Conservation (phyloP, 1,139 yeast genomes). For the Yamadazyma pseudoaaseri region DNA sequence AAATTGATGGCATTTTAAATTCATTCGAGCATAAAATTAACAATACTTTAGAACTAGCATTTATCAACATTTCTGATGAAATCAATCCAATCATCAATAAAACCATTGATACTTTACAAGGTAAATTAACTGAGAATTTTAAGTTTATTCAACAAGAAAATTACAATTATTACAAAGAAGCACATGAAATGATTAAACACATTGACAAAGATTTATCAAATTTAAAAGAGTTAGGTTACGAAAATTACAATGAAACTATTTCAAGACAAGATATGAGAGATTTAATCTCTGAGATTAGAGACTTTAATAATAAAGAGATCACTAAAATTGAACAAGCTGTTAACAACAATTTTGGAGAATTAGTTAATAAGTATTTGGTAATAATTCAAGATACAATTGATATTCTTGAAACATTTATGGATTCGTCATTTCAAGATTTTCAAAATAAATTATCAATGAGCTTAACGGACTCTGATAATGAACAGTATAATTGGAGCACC, state of each 20-base stretch:
- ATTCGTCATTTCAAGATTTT: constrained; percentile 58
- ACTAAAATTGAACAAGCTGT: constrained; percentile 32
- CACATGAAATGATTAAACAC: constrained; percentile 45
- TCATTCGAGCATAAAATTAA: constrained; percentile 37
- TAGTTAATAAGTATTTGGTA: constrained; percentile 38
- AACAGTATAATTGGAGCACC: constrained; percentile 52
- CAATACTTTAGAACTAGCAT: constrained; percentile 43
- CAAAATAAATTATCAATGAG: constrained; percentile 32
- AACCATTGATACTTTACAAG: constrained; percentile 32
- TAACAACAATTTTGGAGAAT: constrained; percentile 30
- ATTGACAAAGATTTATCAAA: constrained; percentile 50
- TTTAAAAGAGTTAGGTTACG: constrained; percentile 39
- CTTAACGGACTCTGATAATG: constrained; percentile 29
- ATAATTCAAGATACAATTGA: constrained; percentile 58
- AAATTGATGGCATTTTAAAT: constrained; percentile 19
- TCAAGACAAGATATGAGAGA: constrained; percentile 62
- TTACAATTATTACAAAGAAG: constrained; percentile 42
- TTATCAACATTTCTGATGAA: constrained; percentile 37
- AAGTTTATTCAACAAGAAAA: constrained; percentile 42
- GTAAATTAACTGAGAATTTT: constrained; percentile 38
- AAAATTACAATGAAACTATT: constrained; percentile 27
- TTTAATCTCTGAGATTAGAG: constrained; percentile 38
- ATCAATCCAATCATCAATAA: constrained; percentile 35
- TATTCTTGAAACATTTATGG: constrained; percentile 71
- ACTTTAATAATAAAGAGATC: constrained; percentile 32